Conservation (phyloP, 2,329 filamentous ascomycete genomes). For the Mycosphaerella sp. region DNA sequence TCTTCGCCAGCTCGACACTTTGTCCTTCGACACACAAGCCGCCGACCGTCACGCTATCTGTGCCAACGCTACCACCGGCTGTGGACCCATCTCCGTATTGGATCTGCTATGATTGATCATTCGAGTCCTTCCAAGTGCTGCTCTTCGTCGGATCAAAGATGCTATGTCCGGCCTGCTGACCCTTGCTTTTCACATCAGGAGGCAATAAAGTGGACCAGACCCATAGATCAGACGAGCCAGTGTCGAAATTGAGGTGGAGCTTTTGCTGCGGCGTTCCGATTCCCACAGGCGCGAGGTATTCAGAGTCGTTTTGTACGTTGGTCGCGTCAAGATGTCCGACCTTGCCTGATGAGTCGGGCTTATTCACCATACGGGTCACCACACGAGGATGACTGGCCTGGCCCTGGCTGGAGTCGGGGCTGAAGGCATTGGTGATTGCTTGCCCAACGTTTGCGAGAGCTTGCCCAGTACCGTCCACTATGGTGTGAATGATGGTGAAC, state of each 20-base stretch:
- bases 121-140: conserved; percentile 49
- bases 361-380: conserved; percentile 13
- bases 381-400: conserved; percentile 8
- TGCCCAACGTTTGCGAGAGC: background rate
- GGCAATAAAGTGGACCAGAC: conserved; percentile 29
- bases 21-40: conserved; percentile 56
- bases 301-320: conserved; percentile 60
- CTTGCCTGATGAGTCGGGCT: conserved; percentile 4
- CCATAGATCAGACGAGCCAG: conserved; percentile 65
- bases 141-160: conserved; percentile 58
- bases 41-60: conserved; percentile 56
- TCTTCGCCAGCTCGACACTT: conserved; percentile 57
- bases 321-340: conserved; percentile 35
- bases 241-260: conserved; percentile 59
- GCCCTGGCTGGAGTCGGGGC: conserved; percentile 1
- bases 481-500: conserved; percentile 17
- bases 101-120: conserved; percentile 56
- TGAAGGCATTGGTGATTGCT: background rate
- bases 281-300: conserved; percentile 57
- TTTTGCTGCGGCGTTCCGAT: conserved; percentile 61
- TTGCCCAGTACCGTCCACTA: conserved; percentile 9
- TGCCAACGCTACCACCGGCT: conserved; percentile 59
- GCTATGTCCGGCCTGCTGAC: conserved; percentile 40
- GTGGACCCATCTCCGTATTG: conserved; percentile 62
- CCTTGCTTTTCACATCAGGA: conserved; percentile 24